These are phyloP conservation scores for Backusella tuberculispora DNA, from an alignment of 192 early-diverging fungal genomes.

Conservation along the genomic window DNA sequence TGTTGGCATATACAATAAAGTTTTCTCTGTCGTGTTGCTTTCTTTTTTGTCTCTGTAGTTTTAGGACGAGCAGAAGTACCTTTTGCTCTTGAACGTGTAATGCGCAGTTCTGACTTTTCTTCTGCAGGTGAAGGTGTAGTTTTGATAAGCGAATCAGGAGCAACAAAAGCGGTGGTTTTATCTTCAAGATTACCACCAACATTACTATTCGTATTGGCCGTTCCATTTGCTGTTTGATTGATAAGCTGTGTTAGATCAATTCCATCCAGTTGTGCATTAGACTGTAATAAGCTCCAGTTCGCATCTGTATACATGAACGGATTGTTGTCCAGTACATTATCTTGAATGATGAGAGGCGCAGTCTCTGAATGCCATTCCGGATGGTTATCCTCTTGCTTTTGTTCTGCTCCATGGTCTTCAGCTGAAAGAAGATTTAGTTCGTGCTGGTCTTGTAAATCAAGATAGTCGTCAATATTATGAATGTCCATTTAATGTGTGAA, in stretches of 20 bases:
- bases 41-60: slow-evolving; percentile 17
- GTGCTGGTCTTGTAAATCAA: slow-evolving; percentile 21
- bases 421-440: slow-evolving; percentile 13
- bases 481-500: slow-evolving; percentile 19
- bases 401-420: neutral
- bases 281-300: slow-evolving; percentile 3
- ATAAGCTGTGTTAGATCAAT: slow-evolving; percentile 4
- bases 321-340: slow-evolving; percentile 7
- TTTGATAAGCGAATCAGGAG: slow-evolving; percentile 1
- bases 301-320: slow-evolving; percentile 14
- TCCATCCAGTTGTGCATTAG: neutral
- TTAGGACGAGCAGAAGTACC: neutral
- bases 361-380: slow-evolving; percentile 12
- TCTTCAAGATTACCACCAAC: neutral
- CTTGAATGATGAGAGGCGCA: neutral
- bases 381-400: neutral
- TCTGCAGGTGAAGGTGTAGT: neutral
- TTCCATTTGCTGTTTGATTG: slow-evolving; percentile 5
- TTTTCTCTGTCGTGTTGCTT: slow-evolving; percentile 42
- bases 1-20: slow-evolving; percentile 75
- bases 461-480: slow-evolving; percentile 34
- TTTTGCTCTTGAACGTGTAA: slow-evolving; percentile 16
- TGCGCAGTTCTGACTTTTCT: slow-evolving; percentile 6
- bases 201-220: neutral
- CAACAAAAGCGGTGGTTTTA: neutral